Evolutionary conservation across 2,329 filamentous ascomycete genomes (phyloP), one percentile per base, ranked within the genome.

Genomic region (Hypoxylon sp.): DNA sequence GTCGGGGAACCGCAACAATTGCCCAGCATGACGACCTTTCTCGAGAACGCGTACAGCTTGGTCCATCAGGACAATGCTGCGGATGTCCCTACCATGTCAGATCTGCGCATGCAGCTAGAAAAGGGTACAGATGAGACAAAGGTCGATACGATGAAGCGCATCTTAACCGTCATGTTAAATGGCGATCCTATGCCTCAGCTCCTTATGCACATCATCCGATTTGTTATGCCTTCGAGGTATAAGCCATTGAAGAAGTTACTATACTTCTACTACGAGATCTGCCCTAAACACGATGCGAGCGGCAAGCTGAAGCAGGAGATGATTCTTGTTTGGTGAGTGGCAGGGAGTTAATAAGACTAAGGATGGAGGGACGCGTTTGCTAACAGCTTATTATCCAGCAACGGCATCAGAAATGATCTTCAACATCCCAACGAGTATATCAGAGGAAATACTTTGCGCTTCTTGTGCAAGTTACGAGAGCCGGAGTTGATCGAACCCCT

Each of bases 231-330:
- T 13, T 97, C 94, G 71, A 98, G 97, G 85, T 94, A 92, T 82
- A 99, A 99, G 85, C 86, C 92, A 46, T 86, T 99, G 77, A 99
- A 99, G 89, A 99, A 99, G 86, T 88, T 99, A 69, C 88, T 99
- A 62, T 99, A 99, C 84, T 96, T 99, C 82, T 99, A 99, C 85
- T 98, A 98, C 80, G 96, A 99, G 84, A 96, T 98, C 80, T 98
- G 96, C 81, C 96, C 95, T 44, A 99, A 99, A 85, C 90, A 94
- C 65, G 96, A 99, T 81, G 86, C 91, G 59, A 91, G 86, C 78
- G 96, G 96, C 78, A 99, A 98, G 87, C 85, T 99, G 72, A 98
- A 98, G 87, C 96, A 99, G 83, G 96, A 99, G 84, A 98, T 98
- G 94, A 99, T 99, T 80, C 84, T 99, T 78, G 96, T 99, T 76